Percentiles rank a stretch among this genome's conserved stretches.
Evolutionary conservation across 176 grass and related monocot genomes (phyloP).

Genomic region (Poa pratensis): DNA sequence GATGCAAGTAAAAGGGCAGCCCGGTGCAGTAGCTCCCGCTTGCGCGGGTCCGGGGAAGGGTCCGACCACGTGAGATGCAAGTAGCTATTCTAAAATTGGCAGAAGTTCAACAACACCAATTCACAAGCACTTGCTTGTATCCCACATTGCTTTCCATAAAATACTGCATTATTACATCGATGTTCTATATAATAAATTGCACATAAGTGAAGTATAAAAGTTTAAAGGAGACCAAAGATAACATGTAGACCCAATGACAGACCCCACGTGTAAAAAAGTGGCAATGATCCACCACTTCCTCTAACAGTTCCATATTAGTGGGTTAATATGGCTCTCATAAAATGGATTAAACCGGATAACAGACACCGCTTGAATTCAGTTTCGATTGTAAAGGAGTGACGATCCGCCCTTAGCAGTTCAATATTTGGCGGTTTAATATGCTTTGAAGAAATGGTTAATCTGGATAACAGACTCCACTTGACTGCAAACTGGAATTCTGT

Average conservation of each 20-base stretch:
- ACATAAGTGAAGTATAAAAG: neutral
- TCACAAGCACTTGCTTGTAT: constrained; percentile 12
- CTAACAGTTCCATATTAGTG: constrained; percentile 17
- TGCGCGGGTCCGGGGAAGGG: too few species aligned
- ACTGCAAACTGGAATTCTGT: constrained; percentile 22
- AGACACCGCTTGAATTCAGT: neutral
- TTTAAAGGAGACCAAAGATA: constrained; percentile 3
- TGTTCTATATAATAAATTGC: constrained; percentile 1
- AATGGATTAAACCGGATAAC: constrained; percentile 22
- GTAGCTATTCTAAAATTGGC: constrained; percentile 6
- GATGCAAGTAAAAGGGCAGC: too few species aligned
- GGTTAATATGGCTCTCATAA: neutral
- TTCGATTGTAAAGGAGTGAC: neutral
- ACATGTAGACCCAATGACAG: neutral
- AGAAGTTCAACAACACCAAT: constrained; percentile 29
- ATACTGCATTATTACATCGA: neutral
- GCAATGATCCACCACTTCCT: neutral
- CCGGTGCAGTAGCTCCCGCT: too few species aligned
- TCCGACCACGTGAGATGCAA: constrained; percentile 12
- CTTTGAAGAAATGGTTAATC: neutral
- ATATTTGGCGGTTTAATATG: constrained; percentile 7
- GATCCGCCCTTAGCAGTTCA: neutral
- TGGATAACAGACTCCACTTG: neutral
- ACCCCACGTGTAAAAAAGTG: neutral
- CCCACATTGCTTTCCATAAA: constrained; percentile 7